A percentile compares a stretch with the other conserved stretches of the same genome.
These are phyloP conservation scores for Leptomonas pyrrhocoris DNA, from an alignment of 208 protist genomes.

Conservation along the genomic window DNA sequence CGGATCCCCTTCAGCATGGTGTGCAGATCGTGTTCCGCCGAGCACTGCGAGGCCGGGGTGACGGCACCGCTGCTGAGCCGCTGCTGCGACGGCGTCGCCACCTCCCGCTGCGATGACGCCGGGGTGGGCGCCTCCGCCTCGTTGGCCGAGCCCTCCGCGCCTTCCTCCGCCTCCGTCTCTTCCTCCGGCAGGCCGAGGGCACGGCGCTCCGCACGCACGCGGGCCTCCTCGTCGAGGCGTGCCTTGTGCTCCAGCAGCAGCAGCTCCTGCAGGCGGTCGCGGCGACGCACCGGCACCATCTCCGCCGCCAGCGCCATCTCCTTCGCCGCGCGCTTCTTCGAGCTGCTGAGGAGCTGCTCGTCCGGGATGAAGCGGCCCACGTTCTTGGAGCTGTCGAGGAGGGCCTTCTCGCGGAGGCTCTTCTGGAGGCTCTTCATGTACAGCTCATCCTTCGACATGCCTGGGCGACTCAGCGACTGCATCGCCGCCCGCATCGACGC, in stretches of 20 bases:
- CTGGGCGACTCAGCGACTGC: constrained; percentile 33
- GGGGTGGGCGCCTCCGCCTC: constrained; percentile 24
- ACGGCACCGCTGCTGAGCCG: constrained; percentile 38
- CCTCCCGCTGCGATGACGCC: constrained; percentile 23
- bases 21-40: constrained; percentile 67
- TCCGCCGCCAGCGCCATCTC: constrained; percentile 58
- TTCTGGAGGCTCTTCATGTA: constrained; percentile 75
- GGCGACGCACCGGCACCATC: constrained; percentile 80
- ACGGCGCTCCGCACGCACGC: constrained; percentile 59
- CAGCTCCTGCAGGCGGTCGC: constrained; percentile 87
- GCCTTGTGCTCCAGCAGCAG: constrained; percentile 85
- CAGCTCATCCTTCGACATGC: constrained; percentile 68
- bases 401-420: constrained; percentile 52
- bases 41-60: constrained; percentile 52
- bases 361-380: constrained; percentile 77
- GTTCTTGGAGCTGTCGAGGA: constrained; percentile 73
- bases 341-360: constrained; percentile 80
- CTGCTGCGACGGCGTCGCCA: constrained; percentile 38
- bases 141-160: constrained; percentile 13
- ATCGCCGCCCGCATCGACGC: constrained; percentile 44
- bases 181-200: constrained; percentile 51
- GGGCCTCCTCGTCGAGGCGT: constrained; percentile 61
- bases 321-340: constrained; percentile 64
- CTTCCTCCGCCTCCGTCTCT: constrained; percentile 29
- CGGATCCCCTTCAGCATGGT: constrained; percentile 56